Conservation (phyloP, 2,329 filamentous ascomycete genomes). For the Teratosphaeria epicoccoides region DNA sequence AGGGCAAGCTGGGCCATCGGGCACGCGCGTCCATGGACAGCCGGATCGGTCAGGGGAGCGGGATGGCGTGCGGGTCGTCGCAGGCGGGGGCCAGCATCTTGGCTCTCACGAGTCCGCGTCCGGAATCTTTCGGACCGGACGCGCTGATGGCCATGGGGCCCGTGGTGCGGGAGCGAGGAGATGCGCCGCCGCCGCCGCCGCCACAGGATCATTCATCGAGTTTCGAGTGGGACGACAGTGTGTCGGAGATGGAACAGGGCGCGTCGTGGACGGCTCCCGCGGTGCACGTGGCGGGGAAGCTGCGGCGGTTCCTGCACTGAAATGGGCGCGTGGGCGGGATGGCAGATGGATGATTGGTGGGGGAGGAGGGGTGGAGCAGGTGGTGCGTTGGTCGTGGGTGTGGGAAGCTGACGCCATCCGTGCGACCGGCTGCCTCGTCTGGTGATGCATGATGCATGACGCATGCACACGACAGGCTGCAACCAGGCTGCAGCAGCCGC, state of each 20-base stretch:
- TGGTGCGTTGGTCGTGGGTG: background rate
- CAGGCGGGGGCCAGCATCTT: background rate
- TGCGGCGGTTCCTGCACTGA: background rate
- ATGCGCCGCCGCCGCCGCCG: no score
- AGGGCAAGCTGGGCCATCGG: conserved; percentile 9
- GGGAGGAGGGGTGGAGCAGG: no score
- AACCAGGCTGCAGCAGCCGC: background rate
- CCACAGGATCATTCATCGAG: background rate
- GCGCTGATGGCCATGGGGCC: background rate
- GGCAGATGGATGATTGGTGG: background rate
- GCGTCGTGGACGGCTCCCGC: background rate
- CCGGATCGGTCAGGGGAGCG: no score
- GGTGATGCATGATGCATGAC: no score
- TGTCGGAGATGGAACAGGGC: background rate
- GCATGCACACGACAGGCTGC: no score
- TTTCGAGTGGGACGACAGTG: background rate
- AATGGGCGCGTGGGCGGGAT: no score
- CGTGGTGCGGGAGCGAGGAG: background rate
- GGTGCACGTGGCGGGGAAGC: background rate
- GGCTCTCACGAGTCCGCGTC: background rate
- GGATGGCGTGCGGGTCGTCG: background rate
- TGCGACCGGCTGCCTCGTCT: background rate
- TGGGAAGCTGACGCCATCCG: background rate
- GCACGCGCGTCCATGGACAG: background rate
- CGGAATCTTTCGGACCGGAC: background rate